These are phyloP conservation scores for Aristolochia contorta DNA, from an alignment of 164 flowering plant genomes.

Conservation along the genomic window DNA sequence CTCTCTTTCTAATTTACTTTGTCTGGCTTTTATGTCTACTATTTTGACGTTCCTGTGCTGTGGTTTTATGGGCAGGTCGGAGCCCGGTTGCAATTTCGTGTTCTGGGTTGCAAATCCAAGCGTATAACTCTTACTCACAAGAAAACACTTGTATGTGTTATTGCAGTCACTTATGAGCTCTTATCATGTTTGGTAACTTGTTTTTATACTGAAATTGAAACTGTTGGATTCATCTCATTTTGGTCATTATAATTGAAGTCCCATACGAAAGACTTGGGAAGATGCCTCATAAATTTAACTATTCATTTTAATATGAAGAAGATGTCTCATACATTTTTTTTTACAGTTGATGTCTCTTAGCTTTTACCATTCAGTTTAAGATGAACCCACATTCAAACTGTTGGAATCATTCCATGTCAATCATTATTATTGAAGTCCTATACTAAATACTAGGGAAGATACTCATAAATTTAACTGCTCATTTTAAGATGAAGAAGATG, in stretches of 20 bases:
- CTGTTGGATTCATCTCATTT: too few species aligned
- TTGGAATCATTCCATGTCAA: too few species aligned
- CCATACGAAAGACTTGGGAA: too few species aligned
- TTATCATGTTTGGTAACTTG: too few species aligned
- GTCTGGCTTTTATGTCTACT: neutral
- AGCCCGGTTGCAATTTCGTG: slow-evolving; percentile 72
- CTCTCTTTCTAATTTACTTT: neutral
- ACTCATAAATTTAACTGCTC: neutral
- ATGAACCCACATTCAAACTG: too few species aligned
- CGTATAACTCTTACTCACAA: slow-evolving; percentile 92
- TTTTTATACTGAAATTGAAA: too few species aligned
- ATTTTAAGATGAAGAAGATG: too few species aligned
- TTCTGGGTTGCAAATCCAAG: slow-evolving; percentile 93
- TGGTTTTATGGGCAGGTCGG: slow-evolving; percentile 53
- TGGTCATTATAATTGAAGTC: too few species aligned
- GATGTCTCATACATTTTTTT: too few species aligned
- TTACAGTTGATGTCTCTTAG: too few species aligned
- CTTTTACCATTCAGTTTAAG: neutral
- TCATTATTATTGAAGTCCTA: too few species aligned
- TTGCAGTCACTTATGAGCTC: neutral
- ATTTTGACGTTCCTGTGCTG: neutral
- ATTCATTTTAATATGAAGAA: neutral
- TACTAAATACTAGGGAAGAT: too few species aligned
- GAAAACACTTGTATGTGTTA: slow-evolving; percentile 71
- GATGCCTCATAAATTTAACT: neutral